A percentile compares a stretch with the other conserved stretches of the same genome.
These are phyloP conservation scores for Fusarium sp. DNA, from an alignment of 2,329 filamentous ascomycete genomes.

Conservation along the genomic window DNA sequence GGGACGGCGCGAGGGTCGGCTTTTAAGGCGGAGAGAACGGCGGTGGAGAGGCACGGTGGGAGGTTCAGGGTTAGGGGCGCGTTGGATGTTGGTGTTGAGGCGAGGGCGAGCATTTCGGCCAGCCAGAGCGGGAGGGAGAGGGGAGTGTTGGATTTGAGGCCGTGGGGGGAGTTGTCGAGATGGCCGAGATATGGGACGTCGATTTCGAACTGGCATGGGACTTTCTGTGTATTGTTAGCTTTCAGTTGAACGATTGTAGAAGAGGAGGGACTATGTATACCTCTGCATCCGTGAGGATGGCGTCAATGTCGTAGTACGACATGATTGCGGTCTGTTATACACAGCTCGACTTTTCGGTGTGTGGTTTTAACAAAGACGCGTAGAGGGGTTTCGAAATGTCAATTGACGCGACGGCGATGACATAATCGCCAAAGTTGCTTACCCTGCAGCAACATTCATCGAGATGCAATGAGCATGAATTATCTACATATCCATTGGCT, in stretches of 20 bases:
- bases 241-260: background rate
- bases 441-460: constrained; percentile 15
- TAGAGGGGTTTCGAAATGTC: constrained; percentile 26
- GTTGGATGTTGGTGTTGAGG: constrained; percentile 63
- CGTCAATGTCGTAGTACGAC: constrained; percentile 89
- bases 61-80: constrained; percentile 86
- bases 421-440: constrained; percentile 37
- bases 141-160: constrained; percentile 85
- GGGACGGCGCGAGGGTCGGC: constrained; percentile 91
- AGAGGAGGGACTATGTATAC: constrained; percentile 56
- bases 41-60: constrained; percentile 80
- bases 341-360: constrained; percentile 14
- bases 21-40: constrained; percentile 90
- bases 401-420: constrained; percentile 45
- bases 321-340: constrained; percentile 51
- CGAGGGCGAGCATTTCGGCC: constrained; percentile 90
- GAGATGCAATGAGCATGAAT: background rate
- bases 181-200: constrained; percentile 90
- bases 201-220: constrained; percentile 94
- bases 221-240: constrained; percentile 74
- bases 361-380: constrained; percentile 37
- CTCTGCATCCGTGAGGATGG: constrained; percentile 88
- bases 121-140: constrained; percentile 94
- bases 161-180: constrained; percentile 83
- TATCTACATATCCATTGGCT: background rate